A percentile compares a stretch with the other conserved stretches of the same genome.
phyloP scores from a whole-genome alignment of 2,329 filamentous ascomycete species.

The Conoideocrella luteorostrata region DNA sequence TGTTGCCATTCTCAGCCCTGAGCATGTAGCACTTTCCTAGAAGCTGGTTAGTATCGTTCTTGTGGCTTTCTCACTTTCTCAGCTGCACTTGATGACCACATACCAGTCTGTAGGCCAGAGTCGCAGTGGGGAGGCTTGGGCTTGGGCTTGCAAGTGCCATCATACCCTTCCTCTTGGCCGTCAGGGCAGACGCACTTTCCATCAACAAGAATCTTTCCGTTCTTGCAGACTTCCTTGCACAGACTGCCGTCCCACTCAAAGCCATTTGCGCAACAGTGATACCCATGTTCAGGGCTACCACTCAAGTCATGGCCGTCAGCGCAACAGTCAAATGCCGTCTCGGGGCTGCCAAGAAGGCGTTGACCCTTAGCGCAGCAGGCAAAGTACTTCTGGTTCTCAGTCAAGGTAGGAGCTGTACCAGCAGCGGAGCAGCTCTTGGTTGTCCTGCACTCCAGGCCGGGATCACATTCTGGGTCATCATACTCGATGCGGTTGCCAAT shows the following conservation, averaged over 20 bases:
- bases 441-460: conserved; percentile 2
- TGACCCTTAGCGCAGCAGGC: conserved; percentile 9
- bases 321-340: conserved; percentile 15
- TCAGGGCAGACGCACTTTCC: conserved; percentile 12
- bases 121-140: conserved; percentile 1
- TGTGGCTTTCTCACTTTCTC: too few relatives aligned
- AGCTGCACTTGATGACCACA: too few relatives aligned
- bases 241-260: conserved; percentile 9
- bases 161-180: neutral
- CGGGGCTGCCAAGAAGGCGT: conserved; percentile 11
- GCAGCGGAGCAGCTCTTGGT: conserved; percentile 3
- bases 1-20: conserved; percentile 11
- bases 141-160: conserved; percentile 3
- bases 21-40: conserved; percentile 14
- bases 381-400: conserved; percentile 11
- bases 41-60: too few relatives aligned
- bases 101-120: conserved; percentile 4
- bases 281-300: conserved; percentile 9
- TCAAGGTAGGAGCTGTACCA: conserved; percentile 8
- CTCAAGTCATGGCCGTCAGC: conserved; percentile 13
- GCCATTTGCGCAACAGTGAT: conserved; percentile 13
- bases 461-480: conserved; percentile 10
- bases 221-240: conserved; percentile 12
- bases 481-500: conserved; percentile 11
- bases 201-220: conserved; percentile 12